These are phyloP conservation scores for Phytophthora uliginosa DNA, from an alignment of 352 stramenopile species.

Conservation along the genomic window DNA sequence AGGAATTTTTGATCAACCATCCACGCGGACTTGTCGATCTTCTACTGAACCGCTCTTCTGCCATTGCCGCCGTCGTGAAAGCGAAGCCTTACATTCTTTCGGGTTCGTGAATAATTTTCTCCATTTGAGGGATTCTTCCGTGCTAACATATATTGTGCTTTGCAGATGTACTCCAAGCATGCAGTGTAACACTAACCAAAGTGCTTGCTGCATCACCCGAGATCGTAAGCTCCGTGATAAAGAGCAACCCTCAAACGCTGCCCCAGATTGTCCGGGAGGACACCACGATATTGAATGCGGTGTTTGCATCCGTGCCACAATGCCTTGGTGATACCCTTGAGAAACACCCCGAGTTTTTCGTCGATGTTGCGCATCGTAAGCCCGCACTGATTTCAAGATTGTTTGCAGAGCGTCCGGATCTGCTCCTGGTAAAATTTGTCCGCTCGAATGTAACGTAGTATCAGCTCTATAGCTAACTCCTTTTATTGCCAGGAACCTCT, in stretches of 20 bases:
- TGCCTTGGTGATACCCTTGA: constrained; percentile 71
- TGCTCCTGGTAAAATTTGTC: constrained; percentile 56
- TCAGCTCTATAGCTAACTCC: not conserved
- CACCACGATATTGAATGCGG: constrained; percentile 47
- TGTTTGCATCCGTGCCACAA: constrained; percentile 67
- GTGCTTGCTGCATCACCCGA: constrained; percentile 55
- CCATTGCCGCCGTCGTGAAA: constrained; percentile 63
- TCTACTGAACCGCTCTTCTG: constrained; percentile 60
- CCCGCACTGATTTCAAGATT: constrained; percentile 64
- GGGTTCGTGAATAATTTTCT: constrained; percentile 28
- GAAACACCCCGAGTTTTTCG: constrained; percentile 70
- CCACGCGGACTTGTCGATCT: constrained; percentile 69
- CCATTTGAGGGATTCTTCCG: not conserved
- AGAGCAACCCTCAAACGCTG: constrained; percentile 58
- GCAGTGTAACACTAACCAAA: constrained; percentile 48
- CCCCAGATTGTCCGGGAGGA: constrained; percentile 65
- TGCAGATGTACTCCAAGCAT: constrained; percentile 57
- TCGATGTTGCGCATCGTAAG: constrained; percentile 75
- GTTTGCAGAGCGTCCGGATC: constrained; percentile 74
- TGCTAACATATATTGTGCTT: not conserved
- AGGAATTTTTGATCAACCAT: constrained; percentile 79
- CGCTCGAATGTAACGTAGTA: not conserved
- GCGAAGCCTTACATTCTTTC: constrained; percentile 64
- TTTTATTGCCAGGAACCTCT: constrained; percentile 57
- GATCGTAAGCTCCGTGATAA: constrained; percentile 59